phyloP scores from a whole-genome alignment of 176 grass and related monocot species.

The Oryza meridionalis region DNA sequence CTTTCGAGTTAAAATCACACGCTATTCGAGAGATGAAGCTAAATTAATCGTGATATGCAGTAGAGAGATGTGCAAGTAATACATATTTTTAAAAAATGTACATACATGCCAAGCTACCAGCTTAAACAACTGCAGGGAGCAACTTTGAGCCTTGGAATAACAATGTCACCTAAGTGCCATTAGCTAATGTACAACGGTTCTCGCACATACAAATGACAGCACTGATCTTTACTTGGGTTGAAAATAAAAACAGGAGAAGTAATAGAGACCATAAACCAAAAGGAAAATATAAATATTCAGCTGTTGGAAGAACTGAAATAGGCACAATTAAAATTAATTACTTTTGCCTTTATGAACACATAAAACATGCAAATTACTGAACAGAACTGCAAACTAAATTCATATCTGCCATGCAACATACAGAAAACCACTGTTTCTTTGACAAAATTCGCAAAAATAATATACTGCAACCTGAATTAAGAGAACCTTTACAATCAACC shows the following conservation, averaged over 20 bases:
- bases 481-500: not conserved
- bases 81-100: conserved; percentile 18
- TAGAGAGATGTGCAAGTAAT: conserved; percentile 1
- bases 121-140: not conserved
- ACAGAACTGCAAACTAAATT: not conserved
- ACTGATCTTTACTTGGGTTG: not conserved
- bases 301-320: not conserved
- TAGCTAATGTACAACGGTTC: not conserved
- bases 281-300: not conserved
- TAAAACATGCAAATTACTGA: too few species aligned
- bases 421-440: not conserved
- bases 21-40: not conserved
- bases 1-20: not conserved
- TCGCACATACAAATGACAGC: not conserved
- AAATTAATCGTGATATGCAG: not conserved
- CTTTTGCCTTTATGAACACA: not conserved
- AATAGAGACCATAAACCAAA: conserved; percentile 10
- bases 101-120: not conserved
- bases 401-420: not conserved
- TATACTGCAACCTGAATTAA: conserved; percentile 12
- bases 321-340: not conserved
- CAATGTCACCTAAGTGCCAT: not conserved
- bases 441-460: not conserved
- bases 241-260: not conserved
- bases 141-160: not conserved